Percentiles rank a stretch among this genome's conserved stretches.
Evolutionary conservation across 495 filamentous ascomycete species (phyloP).

Genomic region (Podospora tetraspora): DNA sequence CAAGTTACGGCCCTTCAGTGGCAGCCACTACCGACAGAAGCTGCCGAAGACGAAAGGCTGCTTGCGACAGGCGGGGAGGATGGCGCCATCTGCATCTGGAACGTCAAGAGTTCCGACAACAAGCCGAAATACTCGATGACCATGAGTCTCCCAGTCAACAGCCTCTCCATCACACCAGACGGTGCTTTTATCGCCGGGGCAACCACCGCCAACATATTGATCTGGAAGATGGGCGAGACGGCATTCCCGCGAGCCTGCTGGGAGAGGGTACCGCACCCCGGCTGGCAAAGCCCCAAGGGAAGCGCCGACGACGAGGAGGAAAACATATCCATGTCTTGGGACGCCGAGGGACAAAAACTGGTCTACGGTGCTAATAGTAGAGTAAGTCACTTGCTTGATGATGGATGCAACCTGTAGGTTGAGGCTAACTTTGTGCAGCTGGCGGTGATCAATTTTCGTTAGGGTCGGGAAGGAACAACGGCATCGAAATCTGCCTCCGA

Average conservation of each 20-base stretch:
- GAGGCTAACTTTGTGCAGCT: constrained; percentile 29
- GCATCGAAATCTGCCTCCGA: background rate
- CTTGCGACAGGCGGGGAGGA: constrained; percentile 54
- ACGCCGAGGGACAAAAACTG: constrained; percentile 67
- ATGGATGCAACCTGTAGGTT: constrained; percentile 5
- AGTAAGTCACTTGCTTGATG: constrained; percentile 43
- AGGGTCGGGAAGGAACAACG: constrained; percentile 10
- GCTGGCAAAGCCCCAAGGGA: constrained; percentile 47
- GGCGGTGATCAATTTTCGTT: constrained; percentile 45
- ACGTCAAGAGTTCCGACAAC: constrained; percentile 49
- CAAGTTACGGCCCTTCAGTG: constrained; percentile 45
- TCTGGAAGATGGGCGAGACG: constrained; percentile 68
- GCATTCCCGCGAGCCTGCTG: constrained; percentile 61
- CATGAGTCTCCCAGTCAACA: constrained; percentile 54
- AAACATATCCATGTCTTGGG: constrained; percentile 62
- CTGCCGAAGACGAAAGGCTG: constrained; percentile 42
- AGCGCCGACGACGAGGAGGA: constrained; percentile 42
- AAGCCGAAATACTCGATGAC: constrained; percentile 55
- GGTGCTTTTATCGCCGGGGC: constrained; percentile 66
- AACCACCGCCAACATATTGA: constrained; percentile 56
- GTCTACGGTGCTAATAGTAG: constrained; percentile 65
- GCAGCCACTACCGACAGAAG: constrained; percentile 41
- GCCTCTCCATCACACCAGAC: constrained; percentile 65
- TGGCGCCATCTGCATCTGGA: constrained; percentile 65
- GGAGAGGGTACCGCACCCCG: constrained; percentile 43